Base-by-base conservation (phyloP, 352 stramenopile genomes). In the Thraustochytrium striatum region DNA sequence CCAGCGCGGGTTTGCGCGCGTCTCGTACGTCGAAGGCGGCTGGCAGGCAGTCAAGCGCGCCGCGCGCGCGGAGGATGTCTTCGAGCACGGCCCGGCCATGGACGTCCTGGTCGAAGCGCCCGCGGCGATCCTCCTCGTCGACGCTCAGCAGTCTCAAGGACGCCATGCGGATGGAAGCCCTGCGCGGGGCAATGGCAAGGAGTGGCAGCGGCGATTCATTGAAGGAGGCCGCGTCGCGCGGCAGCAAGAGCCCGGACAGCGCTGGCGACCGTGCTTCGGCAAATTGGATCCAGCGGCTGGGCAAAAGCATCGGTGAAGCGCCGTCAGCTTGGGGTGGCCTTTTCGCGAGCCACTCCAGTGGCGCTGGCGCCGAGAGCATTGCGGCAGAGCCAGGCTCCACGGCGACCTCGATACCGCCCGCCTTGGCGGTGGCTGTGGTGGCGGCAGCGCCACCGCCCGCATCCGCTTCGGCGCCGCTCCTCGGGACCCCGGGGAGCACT, bases 21-120 rank as follows among this genome's bases (percentile, higher is more conserved):
- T 75, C 3, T 62, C 44, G 28, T 47, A 61, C n/a, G 11, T 75
- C 3, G 65, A 75, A 3, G 65, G 65, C 9, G 65, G 65, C 0
- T 75, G 39, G 41, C 11, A 25, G 7, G 30, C 65, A 9, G 19
- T 75, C 47, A 30, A 25, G 21, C 28, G 7, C 8, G 65, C 43
- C 3, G 8, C 65, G 8, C 41, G 36, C 8, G 43, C 25, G 41
- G 65, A 3, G 19, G 2, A 21, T 9, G 28, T 75, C 19, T 7
- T 75, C 16, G 65, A 75, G 65, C 52, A 30, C 16, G 65, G 65
- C 25, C 33, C 52, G 19, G 43, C 65, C 16, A 75, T 75, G n/a
- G 65, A 75, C 65, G 52, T 39, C n/a, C 65, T 75, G 13, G 65
- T 75, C 5, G 43, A 58, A 62, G 41, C 8, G n/a, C n/a, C 30